Evolutionary conservation across 2,329 filamentous ascomycete genomes (phyloP), one percentile per base, ranked within the genome.

Genomic region (Microthyrium microscopicum): DNA sequence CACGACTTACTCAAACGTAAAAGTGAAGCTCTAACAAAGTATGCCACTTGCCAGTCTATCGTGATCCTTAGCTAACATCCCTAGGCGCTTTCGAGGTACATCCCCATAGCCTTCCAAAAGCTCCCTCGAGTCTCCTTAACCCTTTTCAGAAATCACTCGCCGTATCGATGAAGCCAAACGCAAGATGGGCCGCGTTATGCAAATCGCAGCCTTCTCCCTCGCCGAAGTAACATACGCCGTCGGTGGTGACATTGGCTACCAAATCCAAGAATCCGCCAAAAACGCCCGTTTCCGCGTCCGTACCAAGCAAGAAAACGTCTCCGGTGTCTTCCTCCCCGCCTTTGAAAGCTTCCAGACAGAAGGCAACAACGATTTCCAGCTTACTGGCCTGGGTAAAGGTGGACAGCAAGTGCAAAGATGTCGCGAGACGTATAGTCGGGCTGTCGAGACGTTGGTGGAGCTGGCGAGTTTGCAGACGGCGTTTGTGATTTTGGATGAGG

Each of bases 151-250:
- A 50, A 98, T 98, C 50, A 94, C 89, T 31, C 74, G 76, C 54
- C 79, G 89, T 51, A 98, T 98, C 58, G 87, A 98, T 62, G 89
- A 98, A 57, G 89, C 89, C 26, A 98, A 98, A 61, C 80, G 85
- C 47, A 98, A 98, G 65, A 98, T 98, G 87, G 89, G 89, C 37
- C 73, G 87, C 21, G 89, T 98, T 24, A 98, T 98, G 89, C 87
- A 95, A 57, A 92, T 98, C 50, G 89, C 89, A 26, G 85, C 89
- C 29, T 95, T 98, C 61, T 95, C 87, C 27, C 70, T 98, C 13
- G 89, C 89, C 39, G 89, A 95, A 61, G 89, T 98, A 36, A 92
- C 84, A 31, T 98, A 98, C 50, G 89, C 89, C 18, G 84, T 94
- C 19, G 89, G 89, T 41, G 84, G 87, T 48, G 52, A 92, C 50